Evolutionary conservation across 2,329 filamentous ascomycete genomes (phyloP).

Genomic region (Fusarium sp.): DNA sequence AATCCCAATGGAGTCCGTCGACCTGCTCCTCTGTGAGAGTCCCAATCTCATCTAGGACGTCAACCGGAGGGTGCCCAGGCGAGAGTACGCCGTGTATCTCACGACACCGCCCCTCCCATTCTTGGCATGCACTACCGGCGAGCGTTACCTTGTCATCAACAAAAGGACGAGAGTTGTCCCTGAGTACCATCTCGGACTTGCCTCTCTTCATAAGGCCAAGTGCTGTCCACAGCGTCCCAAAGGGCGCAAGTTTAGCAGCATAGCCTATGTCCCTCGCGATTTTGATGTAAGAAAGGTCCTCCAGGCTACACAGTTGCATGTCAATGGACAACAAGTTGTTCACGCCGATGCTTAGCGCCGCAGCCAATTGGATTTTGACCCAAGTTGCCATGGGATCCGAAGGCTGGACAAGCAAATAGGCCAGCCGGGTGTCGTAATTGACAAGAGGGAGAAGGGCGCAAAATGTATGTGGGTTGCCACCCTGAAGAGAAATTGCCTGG

Average conservation of each 20-base stretch:
- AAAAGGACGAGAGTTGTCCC: background rate
- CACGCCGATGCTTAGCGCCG: background rate
- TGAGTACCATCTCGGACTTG: background rate
- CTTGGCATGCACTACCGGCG: too few species aligned
- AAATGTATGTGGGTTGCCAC: background rate
- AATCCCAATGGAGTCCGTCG: background rate
- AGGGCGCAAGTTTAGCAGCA: background rate
- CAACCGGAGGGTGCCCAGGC: too few species aligned
- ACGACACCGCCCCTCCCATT: background rate
- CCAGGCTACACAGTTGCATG: too few species aligned
- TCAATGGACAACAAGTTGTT: too few species aligned
- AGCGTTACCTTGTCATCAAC: background rate
- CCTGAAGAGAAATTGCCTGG: background rate
- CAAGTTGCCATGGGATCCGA: background rate
- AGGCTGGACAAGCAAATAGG: background rate
- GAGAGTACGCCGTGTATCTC: background rate
- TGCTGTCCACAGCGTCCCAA: background rate
- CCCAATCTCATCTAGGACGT: background rate
- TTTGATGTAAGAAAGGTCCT: too few species aligned
- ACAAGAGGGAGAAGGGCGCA: background rate
- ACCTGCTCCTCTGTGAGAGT: background rate
- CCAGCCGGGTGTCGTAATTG: background rate
- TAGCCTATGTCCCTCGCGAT: background rate
- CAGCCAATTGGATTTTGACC: background rate
- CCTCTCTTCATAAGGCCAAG: background rate